Evolutionary conservation across 345 rosid species (phyloP), one percentile per base, ranked within the genome.

Genomic region (Heritiera fomes): DNA sequence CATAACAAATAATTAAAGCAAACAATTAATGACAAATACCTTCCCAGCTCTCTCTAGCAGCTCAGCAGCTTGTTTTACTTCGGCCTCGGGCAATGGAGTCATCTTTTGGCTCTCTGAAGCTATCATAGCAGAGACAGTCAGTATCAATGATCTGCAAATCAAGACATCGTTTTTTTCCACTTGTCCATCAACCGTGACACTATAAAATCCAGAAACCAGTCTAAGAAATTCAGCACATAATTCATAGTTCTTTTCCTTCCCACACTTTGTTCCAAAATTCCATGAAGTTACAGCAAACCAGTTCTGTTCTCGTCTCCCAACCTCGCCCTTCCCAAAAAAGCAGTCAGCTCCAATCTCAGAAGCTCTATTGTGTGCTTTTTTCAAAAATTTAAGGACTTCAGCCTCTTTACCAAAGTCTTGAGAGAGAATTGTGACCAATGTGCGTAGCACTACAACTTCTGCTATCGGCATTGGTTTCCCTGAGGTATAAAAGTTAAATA

Each of bases 271-370:
- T 78, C 98, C 99, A 65, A 83, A 77, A 84, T 96, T 96, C 98
- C 97, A 96, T 12, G 89, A 89, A 82, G 91, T 91, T 50, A 84
- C 89, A 8, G 93, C 93, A 90, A 96, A 94, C 99, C 98, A 96
- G 61, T 88, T 89, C 73, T 75, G 78, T 83, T 96, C 98, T 83
- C 98, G 86, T 59, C 81, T 87, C 64, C 95, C 97, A 75, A 86
- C 87, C 82, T 96, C 99, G 40, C 88, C 95, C 80, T 86, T 87
- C 38, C 99, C 98, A 34, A 87, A 96, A 81, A 92, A 94, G 82
- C 82, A 71, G 71, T 87, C 95, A 60, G 80, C 71, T 47, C 98
- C 99, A 77, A 88, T 83, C 79, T 91, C 89, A 79, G 88, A 86
- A 81, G 93, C 89, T 80, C 92, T 85, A 58, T 82, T 74, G 20